These are phyloP conservation scores for Acanthamoeba rhysodes DNA, from an alignment of 208 protist species.

Conservation along the genomic window DNA sequence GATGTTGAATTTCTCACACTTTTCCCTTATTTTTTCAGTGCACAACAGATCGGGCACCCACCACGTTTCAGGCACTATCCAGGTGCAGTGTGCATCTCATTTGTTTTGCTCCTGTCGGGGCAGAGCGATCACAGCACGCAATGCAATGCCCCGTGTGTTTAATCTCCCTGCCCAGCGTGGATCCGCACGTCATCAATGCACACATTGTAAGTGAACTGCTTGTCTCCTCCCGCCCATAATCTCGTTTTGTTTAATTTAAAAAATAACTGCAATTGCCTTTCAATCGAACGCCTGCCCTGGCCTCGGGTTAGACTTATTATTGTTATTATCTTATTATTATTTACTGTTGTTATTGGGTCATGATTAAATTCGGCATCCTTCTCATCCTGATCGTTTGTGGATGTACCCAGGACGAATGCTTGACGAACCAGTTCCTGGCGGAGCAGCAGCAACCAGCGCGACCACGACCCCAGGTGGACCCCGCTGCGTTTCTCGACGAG, in stretches of 20 bases:
- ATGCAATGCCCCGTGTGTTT: slow-evolving; percentile 61
- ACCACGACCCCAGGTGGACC: neutral
- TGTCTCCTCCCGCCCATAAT: too few species aligned
- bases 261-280: neutral
- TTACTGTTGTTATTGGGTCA: too few species aligned
- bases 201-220: slow-evolving; percentile 15
- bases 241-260: too few species aligned
- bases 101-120: neutral
- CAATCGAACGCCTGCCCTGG: too few species aligned
- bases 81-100: neutral
- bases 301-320: too few species aligned
- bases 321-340: neutral
- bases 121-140: neutral
- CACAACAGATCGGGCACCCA: too few species aligned
- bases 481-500: neutral
- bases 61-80: too few species aligned
- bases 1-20: neutral
- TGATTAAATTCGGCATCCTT: neutral
- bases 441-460: neutral
- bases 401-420: neutral
- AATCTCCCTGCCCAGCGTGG: slow-evolving; percentile 6
- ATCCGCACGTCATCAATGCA: neutral
- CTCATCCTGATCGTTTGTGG: neutral
- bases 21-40: neutral
- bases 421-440: slow-evolving; percentile 56